phyloP scores from a whole-genome alignment of 345 rosid species.

The Brassica carinata region DNA sequence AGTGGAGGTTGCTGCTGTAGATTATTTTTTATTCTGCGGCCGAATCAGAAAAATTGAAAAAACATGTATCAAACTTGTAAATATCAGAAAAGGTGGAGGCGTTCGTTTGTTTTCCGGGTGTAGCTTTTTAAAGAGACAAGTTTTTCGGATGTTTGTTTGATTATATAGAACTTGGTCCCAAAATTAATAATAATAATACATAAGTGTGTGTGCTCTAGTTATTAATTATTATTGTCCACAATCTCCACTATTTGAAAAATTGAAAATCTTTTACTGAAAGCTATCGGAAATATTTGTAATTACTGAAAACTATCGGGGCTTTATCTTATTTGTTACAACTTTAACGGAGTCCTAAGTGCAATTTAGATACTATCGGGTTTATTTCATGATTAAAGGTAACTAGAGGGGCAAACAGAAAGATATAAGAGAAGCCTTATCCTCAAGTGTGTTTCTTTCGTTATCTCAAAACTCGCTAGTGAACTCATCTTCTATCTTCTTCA shows the following conservation, averaged over 20 bases:
- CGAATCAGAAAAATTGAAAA: slow-evolving; percentile 1
- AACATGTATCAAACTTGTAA: slow-evolving; percentile 34
- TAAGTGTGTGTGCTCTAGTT: background rate
- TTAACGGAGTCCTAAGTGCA: background rate
- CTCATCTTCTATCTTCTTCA: background rate
- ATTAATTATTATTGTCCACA: background rate
- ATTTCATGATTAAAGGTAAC: background rate
- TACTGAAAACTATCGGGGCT: background rate
- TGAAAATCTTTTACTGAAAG: background rate
- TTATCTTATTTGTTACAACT: background rate
- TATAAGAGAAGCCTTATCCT: slow-evolving; percentile 37
- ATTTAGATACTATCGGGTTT: background rate
- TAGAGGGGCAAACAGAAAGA: slow-evolving; percentile 10
- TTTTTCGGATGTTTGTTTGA: slow-evolving; percentile 37
- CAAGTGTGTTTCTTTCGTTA: background rate
- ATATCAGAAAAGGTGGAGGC: slow-evolving; percentile 22
- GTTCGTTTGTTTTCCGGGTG: background rate
- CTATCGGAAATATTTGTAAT: background rate
- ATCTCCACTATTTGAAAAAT: background rate
- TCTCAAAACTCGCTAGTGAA: slow-evolving; percentile 26
- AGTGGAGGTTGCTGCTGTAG: slow-evolving; percentile 35
- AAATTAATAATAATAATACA: background rate
- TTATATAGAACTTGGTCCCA: slow-evolving; percentile 17
- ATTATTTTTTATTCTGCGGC: slow-evolving; percentile 38
- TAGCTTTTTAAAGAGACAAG: slow-evolving; percentile 25